Evolutionary conservation across 2,329 filamentous ascomycete genomes (phyloP).

Genomic region (Trichoderma sp.): DNA sequence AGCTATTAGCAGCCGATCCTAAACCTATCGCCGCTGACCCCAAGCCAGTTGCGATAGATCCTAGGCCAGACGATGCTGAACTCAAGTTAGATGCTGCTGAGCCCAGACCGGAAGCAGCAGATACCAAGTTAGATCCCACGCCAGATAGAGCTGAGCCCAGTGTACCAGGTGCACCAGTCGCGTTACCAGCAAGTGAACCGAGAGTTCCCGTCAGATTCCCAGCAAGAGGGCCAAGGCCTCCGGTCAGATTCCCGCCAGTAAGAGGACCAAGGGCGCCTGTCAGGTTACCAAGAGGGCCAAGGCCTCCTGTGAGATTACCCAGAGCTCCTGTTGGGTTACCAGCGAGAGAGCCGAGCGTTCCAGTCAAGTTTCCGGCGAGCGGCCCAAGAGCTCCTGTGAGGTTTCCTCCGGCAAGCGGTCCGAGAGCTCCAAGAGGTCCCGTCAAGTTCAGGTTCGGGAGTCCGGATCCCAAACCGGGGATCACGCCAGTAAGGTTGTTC

Average conservation of each 20-base stretch:
- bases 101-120: neutral
- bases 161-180: neutral
- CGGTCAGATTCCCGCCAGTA: neutral
- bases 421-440: neutral
- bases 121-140: neutral
- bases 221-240: neutral
- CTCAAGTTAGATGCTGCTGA: neutral
- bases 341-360: too few species aligned
- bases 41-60: neutral
- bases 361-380: too few species aligned
- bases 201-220: neutral
- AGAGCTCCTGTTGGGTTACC: neutral
- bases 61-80: neutral
- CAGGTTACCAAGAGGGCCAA: neutral
- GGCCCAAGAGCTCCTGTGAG: neutral
- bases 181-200: neutral
- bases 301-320: neutral
- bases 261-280: neutral
- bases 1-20: neutral
- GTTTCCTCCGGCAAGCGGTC: too few species aligned
- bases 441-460: neutral
- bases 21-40: neutral
- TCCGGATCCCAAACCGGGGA: neutral
- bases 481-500: neutral
- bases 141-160: neutral